Evolutionary conservation across 345 rosid species (phyloP).

Genomic region (Geranium rotundifolium): DNA sequence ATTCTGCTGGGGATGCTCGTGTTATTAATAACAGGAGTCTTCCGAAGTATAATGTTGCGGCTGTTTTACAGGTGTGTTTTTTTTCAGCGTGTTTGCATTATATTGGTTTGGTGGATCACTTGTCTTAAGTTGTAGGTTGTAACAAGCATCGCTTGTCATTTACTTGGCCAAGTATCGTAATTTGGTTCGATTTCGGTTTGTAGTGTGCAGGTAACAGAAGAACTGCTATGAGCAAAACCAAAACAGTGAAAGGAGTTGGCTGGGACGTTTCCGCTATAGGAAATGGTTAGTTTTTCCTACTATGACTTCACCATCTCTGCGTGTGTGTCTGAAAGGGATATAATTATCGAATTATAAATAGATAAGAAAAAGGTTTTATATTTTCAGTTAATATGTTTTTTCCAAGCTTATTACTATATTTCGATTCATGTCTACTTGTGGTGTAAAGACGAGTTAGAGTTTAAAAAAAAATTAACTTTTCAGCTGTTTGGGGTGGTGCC

Average conservation of each 20-base stretch:
- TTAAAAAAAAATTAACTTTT: conserved; percentile 1
- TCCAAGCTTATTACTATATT: neutral
- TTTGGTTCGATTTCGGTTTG: neutral
- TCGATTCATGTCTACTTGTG: neutral
- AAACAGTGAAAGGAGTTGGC: conserved; percentile 82
- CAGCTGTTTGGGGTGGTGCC: conserved; percentile 89
- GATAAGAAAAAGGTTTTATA: neutral
- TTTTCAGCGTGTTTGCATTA: neutral
- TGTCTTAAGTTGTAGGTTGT: neutral
- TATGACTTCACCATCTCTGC: neutral
- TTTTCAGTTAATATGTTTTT: neutral
- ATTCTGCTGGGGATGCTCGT: neutral
- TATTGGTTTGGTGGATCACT: neutral
- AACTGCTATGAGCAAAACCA: conserved; percentile 88
- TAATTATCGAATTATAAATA: neutral
- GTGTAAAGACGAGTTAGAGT: neutral
- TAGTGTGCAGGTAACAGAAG: conserved; percentile 99
- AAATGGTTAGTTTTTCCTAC: conserved; percentile 44
- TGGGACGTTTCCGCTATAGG: conserved; percentile 94
- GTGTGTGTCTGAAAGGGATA: no score
- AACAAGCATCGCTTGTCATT: neutral
- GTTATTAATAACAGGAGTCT: conserved; percentile 40
- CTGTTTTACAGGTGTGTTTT: conserved; percentile 63
- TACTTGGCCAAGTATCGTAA: neutral
- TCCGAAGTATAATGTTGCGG: conserved; percentile 64